Percentiles rank a stretch among this genome's conserved stretches.
These are phyloP conservation scores for Saposhnikovia divaricata DNA, from an alignment of 129 eudicot genomes.

Conservation along the genomic window DNA sequence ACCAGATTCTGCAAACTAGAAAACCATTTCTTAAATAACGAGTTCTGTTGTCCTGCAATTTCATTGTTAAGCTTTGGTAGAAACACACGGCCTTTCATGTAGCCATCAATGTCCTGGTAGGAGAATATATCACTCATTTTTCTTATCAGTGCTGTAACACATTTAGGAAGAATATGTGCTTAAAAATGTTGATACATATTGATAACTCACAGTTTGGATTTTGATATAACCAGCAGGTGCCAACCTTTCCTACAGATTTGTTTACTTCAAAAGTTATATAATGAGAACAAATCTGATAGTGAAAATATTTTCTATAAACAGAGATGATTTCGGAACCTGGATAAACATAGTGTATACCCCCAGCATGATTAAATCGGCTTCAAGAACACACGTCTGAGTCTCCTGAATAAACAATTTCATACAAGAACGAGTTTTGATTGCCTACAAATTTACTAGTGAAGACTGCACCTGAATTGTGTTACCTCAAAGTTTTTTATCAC, in stretches of 20 bases:
- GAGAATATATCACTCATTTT: neutral
- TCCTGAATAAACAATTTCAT: slow-evolving; percentile 35
- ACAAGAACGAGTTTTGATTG: neutral
- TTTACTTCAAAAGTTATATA: neutral
- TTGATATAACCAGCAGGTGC: slow-evolving; percentile 75
- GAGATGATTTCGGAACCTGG: slow-evolving; percentile 56
- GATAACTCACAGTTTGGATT: slow-evolving; percentile 72
- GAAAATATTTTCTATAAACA: neutral
- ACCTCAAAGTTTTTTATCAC: neutral
- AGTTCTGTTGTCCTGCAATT: slow-evolving; percentile 27
- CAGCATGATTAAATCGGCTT: slow-evolving; percentile 42
- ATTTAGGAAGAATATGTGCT: neutral
- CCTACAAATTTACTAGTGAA: neutral
- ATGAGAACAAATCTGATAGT: neutral
- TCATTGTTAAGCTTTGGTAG: slow-evolving; percentile 78
- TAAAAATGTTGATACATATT: neutral
- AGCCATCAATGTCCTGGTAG: slow-evolving; percentile 46
- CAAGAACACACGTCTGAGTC: slow-evolving; percentile 47
- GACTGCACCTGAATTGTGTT: neutral
- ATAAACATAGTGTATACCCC: slow-evolving; percentile 50
- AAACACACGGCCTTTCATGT: slow-evolving; percentile 54
- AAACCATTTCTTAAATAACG: slow-evolving; percentile 65
- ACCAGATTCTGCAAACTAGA: slow-evolving; percentile 71
- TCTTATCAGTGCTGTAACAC: neutral
- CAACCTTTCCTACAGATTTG: slow-evolving; percentile 48